Evolutionary conservation across 2,329 filamentous ascomycete species (phyloP).

Genomic region (Aquanectria penicillioides): DNA sequence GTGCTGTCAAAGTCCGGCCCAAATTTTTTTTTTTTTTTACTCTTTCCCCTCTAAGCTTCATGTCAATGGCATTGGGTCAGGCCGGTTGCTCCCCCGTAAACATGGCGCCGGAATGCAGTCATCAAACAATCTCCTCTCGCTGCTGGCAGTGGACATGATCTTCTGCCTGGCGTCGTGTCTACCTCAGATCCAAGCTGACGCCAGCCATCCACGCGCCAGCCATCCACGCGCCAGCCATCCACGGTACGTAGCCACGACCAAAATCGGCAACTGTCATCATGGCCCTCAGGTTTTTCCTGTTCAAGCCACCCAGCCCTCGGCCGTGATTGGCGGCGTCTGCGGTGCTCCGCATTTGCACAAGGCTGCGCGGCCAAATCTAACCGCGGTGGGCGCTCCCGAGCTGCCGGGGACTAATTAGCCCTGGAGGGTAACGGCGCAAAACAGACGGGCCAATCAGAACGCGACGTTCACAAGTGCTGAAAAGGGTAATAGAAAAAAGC

Average conservation of each 20-base stretch:
- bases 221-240: neutral
- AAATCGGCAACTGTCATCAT: conserved; percentile 17
- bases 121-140: neutral
- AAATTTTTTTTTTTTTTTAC: neutral
- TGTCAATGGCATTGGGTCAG: too few relatives aligned
- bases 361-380: conserved; percentile 28
- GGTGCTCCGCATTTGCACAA: conserved; percentile 35
- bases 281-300: conserved; percentile 11
- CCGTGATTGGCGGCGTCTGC: conserved; percentile 12
- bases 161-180: conserved; percentile 2
- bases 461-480: neutral
- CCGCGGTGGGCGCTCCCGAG: conserved; percentile 38
- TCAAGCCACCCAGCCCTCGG: neutral
- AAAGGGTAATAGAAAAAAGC: conserved; percentile 17
- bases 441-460: conserved; percentile 31
- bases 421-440: conserved; percentile 32
- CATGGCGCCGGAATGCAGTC: neutral
- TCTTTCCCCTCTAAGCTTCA: neutral
- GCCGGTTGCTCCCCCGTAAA: too few relatives aligned
- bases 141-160: neutral
- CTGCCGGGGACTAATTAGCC: conserved; percentile 36
- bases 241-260: neutral
- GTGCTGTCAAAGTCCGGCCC: neutral
- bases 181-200: conserved; percentile 11
- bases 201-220: neutral